Conservation (phyloP, 495 filamentous ascomycete genomes). For the Neurospora cerealis region DNA sequence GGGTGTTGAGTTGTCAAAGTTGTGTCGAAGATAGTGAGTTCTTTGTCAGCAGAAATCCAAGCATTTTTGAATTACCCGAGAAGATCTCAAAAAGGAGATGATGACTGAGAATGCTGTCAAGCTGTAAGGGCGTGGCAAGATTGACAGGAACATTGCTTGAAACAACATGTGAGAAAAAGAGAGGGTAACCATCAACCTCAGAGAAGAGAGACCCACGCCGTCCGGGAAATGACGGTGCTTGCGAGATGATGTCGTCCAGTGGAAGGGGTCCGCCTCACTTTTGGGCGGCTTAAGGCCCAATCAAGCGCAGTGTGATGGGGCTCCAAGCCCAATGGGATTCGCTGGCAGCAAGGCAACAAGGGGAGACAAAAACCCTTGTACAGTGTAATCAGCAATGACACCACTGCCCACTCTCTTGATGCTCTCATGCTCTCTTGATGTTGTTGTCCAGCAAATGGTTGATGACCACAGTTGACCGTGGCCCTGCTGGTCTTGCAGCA, state of each 20-base stretch:
- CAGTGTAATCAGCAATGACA: not conserved
- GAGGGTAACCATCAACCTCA: not conserved
- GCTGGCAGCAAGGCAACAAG: constrained; percentile 8
- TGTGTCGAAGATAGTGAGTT: not conserved
- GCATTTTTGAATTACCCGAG: not conserved
- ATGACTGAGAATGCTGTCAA: not conserved
- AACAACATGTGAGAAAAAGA: not conserved
- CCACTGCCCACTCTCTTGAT: not conserved
- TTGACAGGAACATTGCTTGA: not conserved
- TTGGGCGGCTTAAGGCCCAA: constrained; percentile 6
- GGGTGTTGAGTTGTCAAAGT: not conserved
- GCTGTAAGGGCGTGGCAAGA: not conserved
- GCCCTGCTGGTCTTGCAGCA: not conserved
- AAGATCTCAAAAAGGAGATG: not conserved
- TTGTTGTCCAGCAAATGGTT: not conserved
- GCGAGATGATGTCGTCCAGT: constrained; percentile 7
- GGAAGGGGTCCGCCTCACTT: constrained; percentile 14
- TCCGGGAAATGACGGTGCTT: constrained; percentile 2
- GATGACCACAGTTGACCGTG: not conserved
- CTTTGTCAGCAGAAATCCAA: not conserved
- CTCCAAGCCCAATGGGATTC: constrained; percentile 7
- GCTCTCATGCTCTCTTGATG: not conserved
- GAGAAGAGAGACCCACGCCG: constrained; percentile 2
- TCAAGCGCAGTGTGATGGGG: constrained; percentile 8
- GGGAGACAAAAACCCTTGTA: not conserved